These are phyloP conservation scores for Monosporascus sp. DNA, from an alignment of 2,329 filamentous ascomycete species.

Conservation along the genomic window DNA sequence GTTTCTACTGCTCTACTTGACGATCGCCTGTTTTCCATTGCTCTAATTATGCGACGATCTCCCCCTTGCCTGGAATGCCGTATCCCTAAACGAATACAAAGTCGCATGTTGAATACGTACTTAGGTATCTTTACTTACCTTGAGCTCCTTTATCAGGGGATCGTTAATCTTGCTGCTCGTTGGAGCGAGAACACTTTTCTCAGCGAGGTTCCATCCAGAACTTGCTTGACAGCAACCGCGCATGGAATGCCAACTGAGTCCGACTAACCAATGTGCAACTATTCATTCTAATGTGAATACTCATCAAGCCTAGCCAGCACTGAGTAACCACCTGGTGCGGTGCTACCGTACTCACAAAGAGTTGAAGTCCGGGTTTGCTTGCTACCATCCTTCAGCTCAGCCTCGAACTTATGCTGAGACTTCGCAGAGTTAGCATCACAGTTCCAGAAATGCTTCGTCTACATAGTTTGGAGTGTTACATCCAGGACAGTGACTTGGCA, in stretches of 20 bases:
- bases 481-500: not conserved
- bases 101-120: slow-evolving; percentile 2
- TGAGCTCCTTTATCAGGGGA: slow-evolving; percentile 53
- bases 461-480: too few relatives aligned
- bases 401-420: slow-evolving; percentile 76
- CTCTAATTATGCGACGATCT: slow-evolving; percentile 12
- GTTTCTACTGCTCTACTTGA: not conserved
- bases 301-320: slow-evolving; percentile 69
- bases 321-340: slow-evolving; percentile 66
- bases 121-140: slow-evolving; percentile 27
- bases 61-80: slow-evolving; percentile 42
- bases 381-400: slow-evolving; percentile 75
- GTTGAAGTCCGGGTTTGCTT: slow-evolving; percentile 76
- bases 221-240: slow-evolving; percentile 63
- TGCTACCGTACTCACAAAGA: slow-evolving; percentile 69
- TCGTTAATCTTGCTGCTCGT: slow-evolving; percentile 66
- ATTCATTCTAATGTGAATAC: not conserved
- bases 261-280: not conserved
- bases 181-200: slow-evolving; percentile 74
- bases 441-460: not conserved
- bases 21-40: not conserved
- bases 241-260: slow-evolving; percentile 61
- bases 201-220: slow-evolving; percentile 69
- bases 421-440: not conserved
- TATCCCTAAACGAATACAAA: slow-evolving; percentile 32